Base-by-base conservation (phyloP, 257 asterid species). In the Fraxinus pennsylvanica region DNA sequence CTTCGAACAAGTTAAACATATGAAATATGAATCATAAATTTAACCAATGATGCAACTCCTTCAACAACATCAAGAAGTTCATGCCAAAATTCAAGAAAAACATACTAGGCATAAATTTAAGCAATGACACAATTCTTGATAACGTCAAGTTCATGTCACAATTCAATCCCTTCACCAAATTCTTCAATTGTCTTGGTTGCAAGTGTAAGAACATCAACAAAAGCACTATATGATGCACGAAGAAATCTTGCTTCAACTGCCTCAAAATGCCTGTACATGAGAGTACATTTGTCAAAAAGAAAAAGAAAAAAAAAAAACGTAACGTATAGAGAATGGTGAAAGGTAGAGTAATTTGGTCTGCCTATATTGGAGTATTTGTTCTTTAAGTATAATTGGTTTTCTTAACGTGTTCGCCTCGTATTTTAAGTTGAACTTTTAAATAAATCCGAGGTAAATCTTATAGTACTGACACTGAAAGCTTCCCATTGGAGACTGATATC, bases 241-340 rank as follows among this genome's bases (percentile, higher is more conserved):
- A 94, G 96, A 82, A 92, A 89, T 77, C 97, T 89, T 38, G 98
- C 93, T 80, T 94, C 98, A 71, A 82, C 83, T 19, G 96, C 96
- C 89, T 89, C 92, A 75, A 94, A 90, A 81, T 87, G 88, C 88
- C 96, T 92, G 94, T 65, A 78, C 25, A 81, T 74, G 52, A 2
- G 17, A 43, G 17, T 10, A 43, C 4, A 47, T 15, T 47, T 47
- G 59, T 47, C 21, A 47, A 47, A 14, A 14, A 6, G 57, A 3
- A 2, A 0, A 5, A 41, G 3, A 47, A 1, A 15, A 47, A 6
- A 41, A 14, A 47, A 14, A 15, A 47, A 13, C 1, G 14, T 4
- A 4, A 13, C 17, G n/a, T 47, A 47, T 4, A 4, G 17, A 47
- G 57, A 47, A 47, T 47, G n/a, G n/a, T 13, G 19, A 47, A 14